These are phyloP conservation scores for Tetracentron sinense DNA, from an alignment of 164 flowering plant genomes.

Conservation along the genomic window DNA sequence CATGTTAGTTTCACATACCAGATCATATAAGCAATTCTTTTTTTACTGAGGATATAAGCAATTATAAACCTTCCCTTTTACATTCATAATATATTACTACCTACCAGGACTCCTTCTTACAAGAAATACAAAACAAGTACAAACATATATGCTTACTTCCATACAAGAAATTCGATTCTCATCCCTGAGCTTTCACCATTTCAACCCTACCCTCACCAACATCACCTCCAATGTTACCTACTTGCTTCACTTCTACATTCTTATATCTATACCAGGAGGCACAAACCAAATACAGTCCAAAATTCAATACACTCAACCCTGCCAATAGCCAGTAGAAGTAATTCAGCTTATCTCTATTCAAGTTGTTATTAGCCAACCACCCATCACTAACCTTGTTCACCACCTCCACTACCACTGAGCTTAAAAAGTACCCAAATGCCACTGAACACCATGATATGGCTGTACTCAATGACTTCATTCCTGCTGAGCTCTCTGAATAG, in stretches of 20 bases:
- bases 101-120: too few species aligned
- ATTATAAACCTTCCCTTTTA: too few species aligned
- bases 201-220: conserved; percentile 14
- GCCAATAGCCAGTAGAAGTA: conserved; percentile 70
- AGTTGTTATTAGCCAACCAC: conserved; percentile 59
- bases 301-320: conserved; percentile 45
- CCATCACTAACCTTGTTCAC: conserved; percentile 67
- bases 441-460: conserved; percentile 60
- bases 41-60: too few species aligned
- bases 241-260: conserved; percentile 32
- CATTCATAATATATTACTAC: too few species aligned
- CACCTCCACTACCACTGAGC: conserved; percentile 59
- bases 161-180: not conserved
- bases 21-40: too few species aligned
- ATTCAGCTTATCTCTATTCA: conserved; percentile 58
- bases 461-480: conserved; percentile 61
- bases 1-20: too few species aligned
- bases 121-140: too few species aligned
- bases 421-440: conserved; percentile 61
- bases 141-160: not conserved
- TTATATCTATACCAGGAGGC: conserved; percentile 70
- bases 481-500: conserved; percentile 58
- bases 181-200: conserved; percentile 10
- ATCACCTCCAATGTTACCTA: not conserved
- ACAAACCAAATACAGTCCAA: conserved; percentile 53